Percentiles rank a stretch among this genome's conserved stretches.
Evolutionary conservation across 2,329 filamentous ascomycete genomes (phyloP).

Genomic region (Alternaria sp.): DNA sequence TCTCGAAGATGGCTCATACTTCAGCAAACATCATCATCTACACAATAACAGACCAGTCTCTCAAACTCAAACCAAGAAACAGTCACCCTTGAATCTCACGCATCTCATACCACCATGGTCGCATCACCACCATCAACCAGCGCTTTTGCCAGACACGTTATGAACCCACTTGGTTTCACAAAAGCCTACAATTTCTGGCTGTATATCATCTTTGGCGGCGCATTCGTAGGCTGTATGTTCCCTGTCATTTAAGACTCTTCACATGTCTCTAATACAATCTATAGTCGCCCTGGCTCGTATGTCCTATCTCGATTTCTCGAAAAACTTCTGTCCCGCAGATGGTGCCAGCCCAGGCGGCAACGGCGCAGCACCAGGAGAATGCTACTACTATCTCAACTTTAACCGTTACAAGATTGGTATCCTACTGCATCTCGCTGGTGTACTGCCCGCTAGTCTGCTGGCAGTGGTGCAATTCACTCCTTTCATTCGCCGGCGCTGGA

Average conservation of each 20-base stretch:
- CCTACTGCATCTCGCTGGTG: conserved; percentile 53
- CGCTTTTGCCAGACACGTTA: conserved; percentile 23
- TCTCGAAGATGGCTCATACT: not conserved
- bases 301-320: conserved; percentile 59
- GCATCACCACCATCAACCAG: conserved; percentile 20
- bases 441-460: conserved; percentile 54
- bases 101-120: conserved; percentile 21
- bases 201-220: conserved; percentile 48
- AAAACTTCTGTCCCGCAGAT: conserved; percentile 28
- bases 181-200: conserved; percentile 67
- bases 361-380: conserved; percentile 54
- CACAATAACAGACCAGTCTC: not conserved
- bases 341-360: conserved; percentile 17
- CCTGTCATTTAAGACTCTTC: not conserved
- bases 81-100: no score
- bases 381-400: conserved; percentile 53
- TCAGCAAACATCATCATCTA: not conserved
- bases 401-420: conserved; percentile 51
- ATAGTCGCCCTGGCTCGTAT: conserved; percentile 59
- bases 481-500: conserved; percentile 56
- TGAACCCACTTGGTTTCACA: conserved; percentile 62
- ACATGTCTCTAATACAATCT: conserved; percentile 13
- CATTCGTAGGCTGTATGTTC: conserved; percentile 27
- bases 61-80: not conserved
- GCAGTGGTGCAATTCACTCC: conserved; percentile 56